Percentiles rank a stretch among this genome's conserved stretches.
Conservation (phyloP, 2,329 filamentous ascomycete genomes). For the Parasarocladium wereldwijsianum region DNA sequence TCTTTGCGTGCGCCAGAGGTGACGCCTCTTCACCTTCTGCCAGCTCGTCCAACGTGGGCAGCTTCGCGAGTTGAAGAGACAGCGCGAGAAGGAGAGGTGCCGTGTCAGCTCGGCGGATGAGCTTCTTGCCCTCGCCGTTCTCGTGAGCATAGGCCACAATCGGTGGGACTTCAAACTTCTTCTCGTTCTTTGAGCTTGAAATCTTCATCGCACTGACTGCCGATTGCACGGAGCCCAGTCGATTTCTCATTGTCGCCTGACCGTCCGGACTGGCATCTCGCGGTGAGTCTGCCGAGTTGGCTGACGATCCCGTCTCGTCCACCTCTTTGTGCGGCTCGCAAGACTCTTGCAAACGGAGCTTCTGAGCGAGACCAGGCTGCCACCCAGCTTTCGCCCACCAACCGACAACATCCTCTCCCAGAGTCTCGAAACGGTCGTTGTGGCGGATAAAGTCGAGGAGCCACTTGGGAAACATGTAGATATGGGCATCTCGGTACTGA, state of each 20-base stretch:
- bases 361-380: slow-evolving; percentile 68
- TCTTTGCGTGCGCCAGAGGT: slow-evolving; percentile 62
- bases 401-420: slow-evolving; percentile 81
- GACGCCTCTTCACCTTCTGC: slow-evolving; percentile 43
- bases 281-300: not conserved
- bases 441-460: slow-evolving; percentile 67
- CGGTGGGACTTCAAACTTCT: slow-evolving; percentile 39
- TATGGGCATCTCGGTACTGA: slow-evolving; percentile 77
- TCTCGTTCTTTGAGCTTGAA: slow-evolving; percentile 6
- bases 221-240: not conserved
- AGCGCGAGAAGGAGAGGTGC: slow-evolving; percentile 66
- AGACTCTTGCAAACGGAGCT: slow-evolving; percentile 57
- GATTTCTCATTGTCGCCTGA: not conserved
- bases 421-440: slow-evolving; percentile 72
- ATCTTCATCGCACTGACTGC: slow-evolving; percentile 1
- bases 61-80: slow-evolving; percentile 75
- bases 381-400: slow-evolving; percentile 94
- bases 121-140: slow-evolving; percentile 32
- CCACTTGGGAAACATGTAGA: slow-evolving; percentile 91
- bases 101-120: slow-evolving; percentile 82
- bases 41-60: slow-evolving; percentile 54
- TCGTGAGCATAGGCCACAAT: slow-evolving; percentile 75
- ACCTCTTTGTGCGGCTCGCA: slow-evolving; percentile 19
- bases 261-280: slow-evolving; percentile 1
- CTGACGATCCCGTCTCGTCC: not conserved